Evolutionary conservation across 768 basidiomycete genomes (phyloP), one percentile per base, ranked within the genome.

Genomic region (Leccinum imitatum): DNA sequence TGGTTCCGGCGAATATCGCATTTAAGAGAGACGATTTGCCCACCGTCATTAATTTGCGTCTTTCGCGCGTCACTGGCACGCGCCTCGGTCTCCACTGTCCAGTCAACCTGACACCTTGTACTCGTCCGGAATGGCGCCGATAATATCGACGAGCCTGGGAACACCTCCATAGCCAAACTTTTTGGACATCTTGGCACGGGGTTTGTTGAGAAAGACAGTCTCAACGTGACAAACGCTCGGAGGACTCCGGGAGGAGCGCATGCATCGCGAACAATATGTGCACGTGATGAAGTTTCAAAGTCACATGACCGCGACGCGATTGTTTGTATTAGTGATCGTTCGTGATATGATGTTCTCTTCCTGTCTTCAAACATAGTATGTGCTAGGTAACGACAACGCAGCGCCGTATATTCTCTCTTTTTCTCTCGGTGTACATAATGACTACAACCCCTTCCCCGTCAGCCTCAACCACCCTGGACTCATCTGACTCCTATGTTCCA

Each of bases 91-190:
- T 25, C 25, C 23, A 23, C 23, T 23, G 27, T 30, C 30, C 31
- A 31, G 31, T 31, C 10, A 11, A 31, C 10, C 10, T 31, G 31
- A 31, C 31, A 31, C 89, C 66, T 93, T 93, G 78, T 95, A 94
- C 57, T 97, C 95, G 72, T 98, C 95, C 17, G 97, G 97, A 53
- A 98, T 96, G 41, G 97, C 97, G 63, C 93, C 93, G 75, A 99
- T 94, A 69, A 99, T 98, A 73, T 99, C 97, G 50, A 98, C 96
- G 19, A 99, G 82, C 50, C 97, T 77, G 0, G 97, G 97, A 0
- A 96, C 89, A 35, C 91, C 91, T 37, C 89, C 87, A 67, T 87
- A 90, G 6, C 84, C 87, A 71, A 87, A 87, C 74, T 95, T 95
- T 79, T 98, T 98, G 73, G 92, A 91, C 75, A 95, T 83, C 66